Conservation (phyloP, 352 stramenopile species). For the Phytophthora quininea region DNA sequence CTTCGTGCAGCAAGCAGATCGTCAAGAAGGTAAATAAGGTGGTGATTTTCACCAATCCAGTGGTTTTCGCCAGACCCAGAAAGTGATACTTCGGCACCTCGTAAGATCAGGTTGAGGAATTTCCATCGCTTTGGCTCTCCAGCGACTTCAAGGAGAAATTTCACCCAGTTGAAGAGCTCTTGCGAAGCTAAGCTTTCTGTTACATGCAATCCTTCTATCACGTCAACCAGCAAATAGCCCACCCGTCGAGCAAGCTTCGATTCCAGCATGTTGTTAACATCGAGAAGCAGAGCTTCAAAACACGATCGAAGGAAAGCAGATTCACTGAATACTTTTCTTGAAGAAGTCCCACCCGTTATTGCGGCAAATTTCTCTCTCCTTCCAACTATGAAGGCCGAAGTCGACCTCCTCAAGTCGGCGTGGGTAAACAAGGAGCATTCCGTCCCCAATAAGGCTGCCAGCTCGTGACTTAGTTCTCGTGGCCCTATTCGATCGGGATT, state of each 20-base stretch:
- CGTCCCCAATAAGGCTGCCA: slow-evolving; percentile 34
- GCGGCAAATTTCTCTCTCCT: slow-evolving; percentile 10
- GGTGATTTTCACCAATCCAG: slow-evolving; percentile 8
- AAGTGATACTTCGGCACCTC: slow-evolving; percentile 36
- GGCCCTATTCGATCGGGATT: slow-evolving; percentile 34
- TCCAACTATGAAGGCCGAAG: slow-evolving; percentile 36
- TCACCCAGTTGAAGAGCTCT: slow-evolving; percentile 22
- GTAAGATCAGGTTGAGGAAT: slow-evolving; percentile 54
- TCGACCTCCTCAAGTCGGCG: slow-evolving; percentile 47
- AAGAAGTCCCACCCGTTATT: neutral
- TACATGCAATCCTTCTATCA: slow-evolving; percentile 36
- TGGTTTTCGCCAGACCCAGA: neutral
- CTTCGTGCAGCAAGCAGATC: slow-evolving; percentile 33
- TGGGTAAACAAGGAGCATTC: slow-evolving; percentile 37
- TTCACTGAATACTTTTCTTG: slow-evolving; percentile 1
- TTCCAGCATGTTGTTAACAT: slow-evolving; percentile 15
- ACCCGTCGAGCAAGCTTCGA: slow-evolving; percentile 54
- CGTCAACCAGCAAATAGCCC: slow-evolving; percentile 67
- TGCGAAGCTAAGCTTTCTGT: neutral
- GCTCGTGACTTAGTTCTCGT: slow-evolving; percentile 32
- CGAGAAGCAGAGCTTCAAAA: slow-evolving; percentile 21
- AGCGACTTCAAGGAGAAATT: slow-evolving; percentile 34
- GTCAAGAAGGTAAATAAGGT: slow-evolving; percentile 22
- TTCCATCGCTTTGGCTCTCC: slow-evolving; percentile 38
- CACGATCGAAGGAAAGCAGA: slow-evolving; percentile 25